These are phyloP conservation scores for Euryodendron excelsum DNA, from an alignment of 148 eudicot species.

Conservation along the genomic window DNA sequence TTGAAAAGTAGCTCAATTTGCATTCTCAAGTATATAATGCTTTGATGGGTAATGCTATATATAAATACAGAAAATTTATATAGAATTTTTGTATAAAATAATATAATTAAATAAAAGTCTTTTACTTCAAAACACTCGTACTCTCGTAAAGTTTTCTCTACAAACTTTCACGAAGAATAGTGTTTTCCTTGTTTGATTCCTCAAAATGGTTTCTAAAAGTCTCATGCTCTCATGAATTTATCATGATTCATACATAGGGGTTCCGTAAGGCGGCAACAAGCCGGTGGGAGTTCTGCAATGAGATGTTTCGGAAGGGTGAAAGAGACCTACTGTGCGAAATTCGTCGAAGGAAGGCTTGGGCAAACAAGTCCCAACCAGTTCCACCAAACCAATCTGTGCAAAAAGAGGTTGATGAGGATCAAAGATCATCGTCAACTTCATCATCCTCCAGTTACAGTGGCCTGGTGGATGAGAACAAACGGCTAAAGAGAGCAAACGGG, in stretches of 20 bases:
- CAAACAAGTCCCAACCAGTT: constrained; percentile 31
- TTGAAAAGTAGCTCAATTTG: no score
- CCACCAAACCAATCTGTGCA: not conserved
- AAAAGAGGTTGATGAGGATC: constrained; percentile 51
- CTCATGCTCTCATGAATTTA: not conserved
- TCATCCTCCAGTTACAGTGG: constrained; percentile 48
- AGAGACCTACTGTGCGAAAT: constrained; percentile 59
- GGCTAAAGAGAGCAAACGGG: constrained; percentile 63
- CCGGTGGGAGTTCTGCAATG: constrained; percentile 87
- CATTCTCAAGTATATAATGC: no score
- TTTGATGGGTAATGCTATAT: no score
- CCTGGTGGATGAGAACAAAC: constrained; percentile 73
- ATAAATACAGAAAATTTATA: no score
- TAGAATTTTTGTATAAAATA: no score
- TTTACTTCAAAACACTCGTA: no score
- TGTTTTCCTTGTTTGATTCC: no score
- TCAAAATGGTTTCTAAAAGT: not conserved
- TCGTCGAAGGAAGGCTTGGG: constrained; percentile 71
- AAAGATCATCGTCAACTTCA: constrained; percentile 66
- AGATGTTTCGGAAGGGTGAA: constrained; percentile 65
- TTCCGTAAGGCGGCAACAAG: constrained; percentile 80
- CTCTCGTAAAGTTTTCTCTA: no score
- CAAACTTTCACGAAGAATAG: no score
- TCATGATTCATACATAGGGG: constrained; percentile 41
- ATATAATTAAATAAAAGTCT: no score